Conservation (phyloP, 176 grass and related monocot species). For the Carex myosuroides region DNA sequence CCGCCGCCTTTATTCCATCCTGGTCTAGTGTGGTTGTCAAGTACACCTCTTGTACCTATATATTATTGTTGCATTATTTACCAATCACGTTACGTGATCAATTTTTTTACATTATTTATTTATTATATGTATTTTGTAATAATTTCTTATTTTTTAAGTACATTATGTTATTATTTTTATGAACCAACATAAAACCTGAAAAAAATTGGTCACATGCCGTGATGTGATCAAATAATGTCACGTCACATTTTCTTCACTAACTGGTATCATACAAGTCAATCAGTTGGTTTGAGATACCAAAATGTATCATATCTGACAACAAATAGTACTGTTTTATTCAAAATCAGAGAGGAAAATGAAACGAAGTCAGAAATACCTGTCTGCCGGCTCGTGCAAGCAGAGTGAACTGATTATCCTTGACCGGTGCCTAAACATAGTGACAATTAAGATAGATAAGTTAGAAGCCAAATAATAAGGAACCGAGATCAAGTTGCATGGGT, state of each 20-base stretch:
- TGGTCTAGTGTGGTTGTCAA: constrained; percentile 82
- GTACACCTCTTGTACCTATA: constrained; percentile 91
- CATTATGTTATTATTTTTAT: too few relatives aligned
- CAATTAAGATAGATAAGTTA: constrained; percentile 11
- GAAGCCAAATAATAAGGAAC: not conserved
- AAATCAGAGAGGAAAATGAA: constrained; percentile 3
- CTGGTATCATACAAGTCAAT: not conserved
- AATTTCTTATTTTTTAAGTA: too few relatives aligned
- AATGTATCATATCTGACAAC: not conserved
- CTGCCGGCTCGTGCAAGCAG: constrained; percentile 96
- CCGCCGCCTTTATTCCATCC: constrained; percentile 80
- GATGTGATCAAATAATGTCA: too few relatives aligned
- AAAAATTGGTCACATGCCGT: too few relatives aligned
- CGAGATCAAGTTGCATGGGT: not conserved
- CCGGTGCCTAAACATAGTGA: constrained; percentile 43
- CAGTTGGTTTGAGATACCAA: not conserved
- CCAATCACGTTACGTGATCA: too few relatives aligned
- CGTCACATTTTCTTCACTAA: too few relatives aligned
- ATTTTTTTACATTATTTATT: too few relatives aligned
- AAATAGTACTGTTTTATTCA: not conserved
- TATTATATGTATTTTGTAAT: too few relatives aligned
- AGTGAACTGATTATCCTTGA: constrained; percentile 85
- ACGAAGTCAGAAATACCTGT: constrained; percentile 48
- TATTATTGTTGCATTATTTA: too few relatives aligned
- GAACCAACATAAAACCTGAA: too few relatives aligned